Evolutionary conservation across 305 asterid species (phyloP), one percentile per base, ranked within the genome.

Genomic region (Petunia hybrid): DNA sequence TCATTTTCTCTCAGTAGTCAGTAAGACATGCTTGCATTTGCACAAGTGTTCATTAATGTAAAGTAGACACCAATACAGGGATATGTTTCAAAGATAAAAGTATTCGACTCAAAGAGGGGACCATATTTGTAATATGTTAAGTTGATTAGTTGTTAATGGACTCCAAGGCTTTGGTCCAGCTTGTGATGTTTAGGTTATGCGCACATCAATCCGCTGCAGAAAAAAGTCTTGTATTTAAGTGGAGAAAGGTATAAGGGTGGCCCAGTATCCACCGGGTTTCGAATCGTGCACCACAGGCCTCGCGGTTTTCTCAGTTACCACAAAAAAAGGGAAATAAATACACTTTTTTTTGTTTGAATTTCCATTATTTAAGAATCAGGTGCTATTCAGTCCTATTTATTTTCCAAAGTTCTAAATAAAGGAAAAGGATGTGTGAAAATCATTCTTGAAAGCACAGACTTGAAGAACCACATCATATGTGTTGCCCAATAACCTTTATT

Each of bases 401-500:
- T 12, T 71, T 48, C 31, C 78, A 73, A 51, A 51, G 36, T 73
- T 73, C 45, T 51, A 51, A 51, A 73, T 35, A 35, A 51, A 51
- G 62, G 56, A 36, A 48, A 51, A 31, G 13, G 35, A 71, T 6
- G 5, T 60, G 7, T 35, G 78, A 12, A 48, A 48, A 48, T 10
- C 45, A 71, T 48, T 48, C 78, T 48, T 48, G 13, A 35, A 71
- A 71, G 35, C 35, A 48, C 7, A 71, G 31, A 71, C 6, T 35
- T 71, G 61, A 71, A 71, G 61, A 70, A 46, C 42, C 16, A 46
- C 59, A 46, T 56, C 42, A 36, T 31, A 45, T 31, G 60, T 70
- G 42, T 14, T 5, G 10, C 77, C 59, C 77, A 22, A 46, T 31
- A 31, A 46, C 41, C 6, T 70, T 70, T 70, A 42, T 9, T 60